phyloP scores from a whole-genome alignment of 805 yeast genomes.

The Metschnikowia dekortorum region DNA sequence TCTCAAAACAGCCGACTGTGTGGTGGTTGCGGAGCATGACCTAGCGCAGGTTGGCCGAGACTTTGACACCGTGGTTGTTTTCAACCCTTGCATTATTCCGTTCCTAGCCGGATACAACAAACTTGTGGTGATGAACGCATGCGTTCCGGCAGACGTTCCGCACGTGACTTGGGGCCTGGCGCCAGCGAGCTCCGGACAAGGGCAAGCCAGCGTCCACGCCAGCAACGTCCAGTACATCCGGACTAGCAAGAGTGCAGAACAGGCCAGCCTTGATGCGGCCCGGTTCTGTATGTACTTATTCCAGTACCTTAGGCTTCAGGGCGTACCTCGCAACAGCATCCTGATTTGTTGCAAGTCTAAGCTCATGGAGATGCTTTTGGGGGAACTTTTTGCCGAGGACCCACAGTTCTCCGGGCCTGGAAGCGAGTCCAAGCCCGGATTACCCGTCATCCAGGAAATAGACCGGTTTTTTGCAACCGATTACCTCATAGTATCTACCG shows the following conservation, averaged over 20 bases:
- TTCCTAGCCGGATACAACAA: background rate
- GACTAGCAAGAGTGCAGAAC: background rate
- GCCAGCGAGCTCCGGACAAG: background rate
- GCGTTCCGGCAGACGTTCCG: background rate
- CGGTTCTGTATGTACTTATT: constrained; percentile 43
- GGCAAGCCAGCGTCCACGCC: background rate
- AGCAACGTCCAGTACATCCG: background rate
- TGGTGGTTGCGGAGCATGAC: constrained; percentile 5
- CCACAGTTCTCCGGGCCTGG: constrained; percentile 18
- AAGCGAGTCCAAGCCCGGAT: constrained; percentile 6
- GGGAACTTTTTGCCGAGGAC: constrained; percentile 33
- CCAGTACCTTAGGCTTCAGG: constrained; percentile 43
- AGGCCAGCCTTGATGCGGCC: constrained; percentile 32
- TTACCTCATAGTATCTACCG: constrained; percentile 9
- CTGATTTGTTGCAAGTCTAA: constrained; percentile 38
- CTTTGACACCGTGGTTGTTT: constrained; percentile 7
- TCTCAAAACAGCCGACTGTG: background rate
- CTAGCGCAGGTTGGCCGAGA: background rate
- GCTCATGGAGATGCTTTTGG: constrained; percentile 39
- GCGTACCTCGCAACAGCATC: constrained; percentile 37
- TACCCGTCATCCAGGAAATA: constrained; percentile 10
- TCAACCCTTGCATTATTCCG: background rate
- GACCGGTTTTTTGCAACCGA: constrained; percentile 3
- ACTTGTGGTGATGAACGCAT: constrained; percentile 1
- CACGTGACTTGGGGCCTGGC: too few species aligned